phyloP scores from a whole-genome alignment of 148 eudicot genomes.

The Rhododendron ferrugineum region DNA sequence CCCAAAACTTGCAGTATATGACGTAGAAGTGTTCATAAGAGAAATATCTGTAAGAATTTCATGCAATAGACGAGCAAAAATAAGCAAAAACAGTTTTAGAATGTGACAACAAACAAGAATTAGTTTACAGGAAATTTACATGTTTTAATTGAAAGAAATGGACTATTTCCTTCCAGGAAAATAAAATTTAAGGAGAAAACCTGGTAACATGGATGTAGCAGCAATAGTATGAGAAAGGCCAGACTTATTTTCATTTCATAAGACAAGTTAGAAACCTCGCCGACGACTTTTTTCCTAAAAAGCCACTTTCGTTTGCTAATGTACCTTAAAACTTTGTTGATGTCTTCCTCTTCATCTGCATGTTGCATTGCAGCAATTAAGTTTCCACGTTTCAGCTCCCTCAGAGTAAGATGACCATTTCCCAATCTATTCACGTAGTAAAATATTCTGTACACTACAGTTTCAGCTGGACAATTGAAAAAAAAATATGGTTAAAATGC shows the following conservation, averaged over 20 bases:
- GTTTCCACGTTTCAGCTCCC: slow-evolving; percentile 90
- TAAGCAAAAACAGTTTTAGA: neutral
- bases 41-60: slow-evolving; percentile 57
- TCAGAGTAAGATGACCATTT: slow-evolving; percentile 82
- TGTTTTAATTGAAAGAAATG: neutral
- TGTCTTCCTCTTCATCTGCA: slow-evolving; percentile 98
- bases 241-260: neutral
- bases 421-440: slow-evolving; percentile 93
- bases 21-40: slow-evolving; percentile 96
- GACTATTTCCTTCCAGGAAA: neutral
- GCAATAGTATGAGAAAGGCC: neutral
- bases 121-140: neutral
- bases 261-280: neutral
- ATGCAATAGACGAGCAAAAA: slow-evolving; percentile 4
- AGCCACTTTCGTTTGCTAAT: neutral
- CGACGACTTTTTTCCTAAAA: neutral
- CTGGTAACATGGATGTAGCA: neutral
- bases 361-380: slow-evolving; percentile 91
- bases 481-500: slow-evolving; percentile 20
- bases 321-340: slow-evolving; percentile 92
- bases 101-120: neutral
- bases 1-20: slow-evolving; percentile 98
- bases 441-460: slow-evolving; percentile 95
- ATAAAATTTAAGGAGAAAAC: neutral
- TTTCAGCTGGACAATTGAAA: slow-evolving; percentile 68